Base-by-base conservation (phyloP, 305 asterid species). In the Stenogyne calaminthoides region DNA sequence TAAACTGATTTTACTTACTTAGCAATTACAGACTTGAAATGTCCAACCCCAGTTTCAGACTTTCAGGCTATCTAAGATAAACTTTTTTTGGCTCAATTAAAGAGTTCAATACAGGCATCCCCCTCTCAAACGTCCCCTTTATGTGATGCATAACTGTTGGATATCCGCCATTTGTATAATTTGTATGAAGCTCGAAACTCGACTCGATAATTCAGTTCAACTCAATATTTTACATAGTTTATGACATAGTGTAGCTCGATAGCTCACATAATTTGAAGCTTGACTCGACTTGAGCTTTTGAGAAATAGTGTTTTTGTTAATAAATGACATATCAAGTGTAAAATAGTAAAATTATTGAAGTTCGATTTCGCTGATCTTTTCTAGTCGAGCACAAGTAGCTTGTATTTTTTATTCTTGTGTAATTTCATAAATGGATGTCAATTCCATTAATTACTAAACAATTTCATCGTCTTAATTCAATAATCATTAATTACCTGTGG, bases 401-500 rank as follows among this genome's bases (percentile, higher is more conserved):
- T n/a, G n/a, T n/a, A n/a, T n/a, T n/a, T n/a, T n/a, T n/a, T n/a
- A n/a, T n/a, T n/a, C n/a, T n/a, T 7, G 27, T 18, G 27, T 18
- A 18, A 18, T 15, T 2, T 19, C 29, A 19, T 54, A 54, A 54
- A 7, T 54, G 20, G 29, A 55, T 55, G 6, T 8, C n/a, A 54
- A 3, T 54, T 54, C 2, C 12, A 16, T 16, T 16, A 54, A 15
- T 44, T 40, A 10, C 16, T 47, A 47, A 14, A 54, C 3, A 19
- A 1, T 19, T 9, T 55, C 9, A 18, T 0, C 10, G 6, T 54
- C 7, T n/a, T 6, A 52, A 52, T 52, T 54, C 2, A 18, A 64
- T 15, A 12, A 16, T 1, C 56, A 56, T 57, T 49, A 52, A 57
- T 37, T 64, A 73, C 57, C 20, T 39, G 60, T 12, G 91, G 80